Evolutionary conservation across 352 stramenopile species (phyloP).

Genomic region (Phytophthora boehmeriae): DNA sequence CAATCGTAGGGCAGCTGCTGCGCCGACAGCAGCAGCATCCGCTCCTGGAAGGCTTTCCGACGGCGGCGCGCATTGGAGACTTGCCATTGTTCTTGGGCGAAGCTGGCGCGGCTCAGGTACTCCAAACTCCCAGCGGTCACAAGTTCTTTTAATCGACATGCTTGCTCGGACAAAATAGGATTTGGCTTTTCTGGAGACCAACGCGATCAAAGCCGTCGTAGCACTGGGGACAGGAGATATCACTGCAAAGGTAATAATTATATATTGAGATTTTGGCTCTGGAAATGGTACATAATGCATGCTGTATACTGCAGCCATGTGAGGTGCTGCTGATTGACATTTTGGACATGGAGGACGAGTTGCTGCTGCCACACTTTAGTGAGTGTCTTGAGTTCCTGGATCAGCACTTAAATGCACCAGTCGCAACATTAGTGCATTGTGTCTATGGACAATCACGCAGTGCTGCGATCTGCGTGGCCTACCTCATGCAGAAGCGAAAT

Average conservation of each 20-base stretch:
- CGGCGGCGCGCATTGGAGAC: conserved; percentile 47
- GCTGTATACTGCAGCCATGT: conserved; percentile 25
- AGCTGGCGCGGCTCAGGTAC: conserved; percentile 54
- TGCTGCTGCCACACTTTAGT: conserved; percentile 68
- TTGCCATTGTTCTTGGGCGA: conserved; percentile 66
- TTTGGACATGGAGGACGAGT: conserved; percentile 77
- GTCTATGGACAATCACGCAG: conserved; percentile 84
- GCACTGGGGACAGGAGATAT: conserved; percentile 69
- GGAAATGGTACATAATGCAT: background rate
- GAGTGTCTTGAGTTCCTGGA: conserved; percentile 54
- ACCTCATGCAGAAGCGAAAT: conserved; percentile 57
- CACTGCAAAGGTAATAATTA: conserved; percentile 37
- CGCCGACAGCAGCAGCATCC: conserved; percentile 54
- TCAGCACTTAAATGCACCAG: conserved; percentile 15
- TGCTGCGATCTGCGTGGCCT: conserved; percentile 75
- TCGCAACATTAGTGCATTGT: conserved; percentile 69
- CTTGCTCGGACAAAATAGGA: conserved; percentile 29
- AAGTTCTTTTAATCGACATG: too few species aligned
- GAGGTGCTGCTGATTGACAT: conserved; percentile 63
- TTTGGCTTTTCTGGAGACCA: conserved; percentile 40
- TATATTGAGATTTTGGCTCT: background rate
- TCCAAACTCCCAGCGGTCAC: background rate
- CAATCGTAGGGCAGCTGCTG: conserved; percentile 43
- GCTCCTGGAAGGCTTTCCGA: conserved; percentile 46
- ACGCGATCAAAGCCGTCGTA: conserved; percentile 54